Conservation (phyloP, 1,139 yeast genomes). For the Magnusiomyces starmeri region DNA sequence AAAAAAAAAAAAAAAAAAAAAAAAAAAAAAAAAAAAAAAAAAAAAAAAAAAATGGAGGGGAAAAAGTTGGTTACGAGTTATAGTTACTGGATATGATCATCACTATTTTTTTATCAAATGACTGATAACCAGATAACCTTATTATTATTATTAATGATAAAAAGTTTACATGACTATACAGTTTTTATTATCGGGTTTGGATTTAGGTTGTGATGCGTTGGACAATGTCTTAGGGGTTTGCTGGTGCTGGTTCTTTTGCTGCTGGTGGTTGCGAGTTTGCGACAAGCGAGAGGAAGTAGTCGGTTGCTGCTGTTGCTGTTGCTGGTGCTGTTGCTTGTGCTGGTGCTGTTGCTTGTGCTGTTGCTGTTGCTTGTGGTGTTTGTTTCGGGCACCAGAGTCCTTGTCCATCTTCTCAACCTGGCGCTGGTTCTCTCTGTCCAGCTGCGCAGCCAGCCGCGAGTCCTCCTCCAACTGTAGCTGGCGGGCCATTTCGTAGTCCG, state of each 20-base stretch:
- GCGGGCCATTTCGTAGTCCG: slow-evolving; percentile 43
- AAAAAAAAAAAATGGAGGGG: background rate
- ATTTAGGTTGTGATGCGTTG: background rate
- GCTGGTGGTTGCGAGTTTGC: too few relatives aligned
- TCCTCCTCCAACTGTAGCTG: slow-evolving; percentile 61
- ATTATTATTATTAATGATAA: background rate
- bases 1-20: background rate
- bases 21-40: background rate
- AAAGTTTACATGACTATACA: background rate
- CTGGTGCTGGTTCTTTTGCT: background rate
- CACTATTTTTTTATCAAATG: background rate
- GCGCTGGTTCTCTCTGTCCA: slow-evolving; percentile 24
- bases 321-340: slow-evolving; percentile 12
- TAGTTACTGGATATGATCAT: background rate
- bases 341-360: slow-evolving; percentile 6
- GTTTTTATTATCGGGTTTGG: background rate
- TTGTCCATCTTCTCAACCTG: too few relatives aligned
- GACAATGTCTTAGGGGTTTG: background rate
- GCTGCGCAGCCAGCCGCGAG: slow-evolving; percentile 42
- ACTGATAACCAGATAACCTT: background rate
- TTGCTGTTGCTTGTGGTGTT: slow-evolving; percentile 7
- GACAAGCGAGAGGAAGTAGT: background rate
- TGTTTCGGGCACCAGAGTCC: slow-evolving; percentile 9
- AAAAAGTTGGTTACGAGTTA: background rate
- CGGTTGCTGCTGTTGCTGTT: background rate